Conservation (phyloP, 441 rosid species). For the Pelargonium cotyledonis region DNA sequence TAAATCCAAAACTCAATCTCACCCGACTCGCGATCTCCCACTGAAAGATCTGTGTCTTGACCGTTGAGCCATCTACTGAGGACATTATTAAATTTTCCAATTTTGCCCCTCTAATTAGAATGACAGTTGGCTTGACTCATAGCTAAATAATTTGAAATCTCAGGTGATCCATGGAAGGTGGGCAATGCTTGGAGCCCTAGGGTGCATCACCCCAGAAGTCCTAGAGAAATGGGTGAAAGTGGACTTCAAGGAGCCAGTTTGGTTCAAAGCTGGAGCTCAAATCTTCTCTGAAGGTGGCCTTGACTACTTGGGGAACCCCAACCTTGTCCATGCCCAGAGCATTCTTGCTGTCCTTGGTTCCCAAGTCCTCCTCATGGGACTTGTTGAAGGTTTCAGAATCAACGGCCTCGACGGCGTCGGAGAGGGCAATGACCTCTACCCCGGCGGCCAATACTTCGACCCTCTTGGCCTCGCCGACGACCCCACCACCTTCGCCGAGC, state of each 20-base stretch:
- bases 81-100: no score
- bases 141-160: neutral
- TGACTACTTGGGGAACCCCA: slow-evolving; percentile 14
- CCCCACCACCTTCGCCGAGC: slow-evolving; percentile 14
- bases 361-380: slow-evolving; percentile 15
- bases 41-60: no score
- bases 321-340: slow-evolving; percentile 16
- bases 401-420: slow-evolving; percentile 4
- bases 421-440: slow-evolving; percentile 10
- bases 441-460: slow-evolving; percentile 12
- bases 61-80: no score
- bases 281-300: slow-evolving; percentile 14
- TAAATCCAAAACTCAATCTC: no score
- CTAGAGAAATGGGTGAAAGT: slow-evolving; percentile 6
- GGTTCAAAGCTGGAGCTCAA: slow-evolving; percentile 17
- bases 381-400: slow-evolving; percentile 13
- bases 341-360: slow-evolving; percentile 11
- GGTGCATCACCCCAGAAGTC: slow-evolving; percentile 14
- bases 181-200: slow-evolving; percentile 17
- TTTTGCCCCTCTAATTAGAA: no score
- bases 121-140: no score
- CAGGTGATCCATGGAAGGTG: slow-evolving; percentile 16
- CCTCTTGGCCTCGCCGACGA: slow-evolving; percentile 14
- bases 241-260: slow-evolving; percentile 7
- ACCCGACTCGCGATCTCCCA: no score